Evolutionary conservation across 768 basidiomycete species (phyloP).

Genomic region (Lanmaoa pseudosensibilis): DNA sequence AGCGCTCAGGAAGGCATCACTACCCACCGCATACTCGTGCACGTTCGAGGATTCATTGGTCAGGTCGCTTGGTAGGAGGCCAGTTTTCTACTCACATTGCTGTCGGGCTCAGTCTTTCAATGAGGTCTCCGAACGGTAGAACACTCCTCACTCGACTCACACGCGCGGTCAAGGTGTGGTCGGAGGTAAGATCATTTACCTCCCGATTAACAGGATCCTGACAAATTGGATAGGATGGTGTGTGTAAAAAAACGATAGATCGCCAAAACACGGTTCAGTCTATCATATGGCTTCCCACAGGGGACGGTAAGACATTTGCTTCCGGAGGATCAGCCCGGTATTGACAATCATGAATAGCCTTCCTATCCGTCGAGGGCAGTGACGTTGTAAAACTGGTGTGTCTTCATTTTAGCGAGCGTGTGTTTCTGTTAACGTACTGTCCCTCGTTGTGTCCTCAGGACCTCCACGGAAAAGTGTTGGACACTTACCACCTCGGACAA

Average conservation of each 20-base stretch:
- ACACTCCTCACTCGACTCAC: slow-evolving; percentile 48
- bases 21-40: slow-evolving; percentile 49
- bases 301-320: slow-evolving; percentile 38
- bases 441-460: slow-evolving; percentile 33
- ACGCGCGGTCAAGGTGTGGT: slow-evolving; percentile 54
- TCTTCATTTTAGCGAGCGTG: slow-evolving; percentile 4
- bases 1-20: slow-evolving; percentile 40
- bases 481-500: slow-evolving; percentile 43
- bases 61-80: slow-evolving; percentile 50
- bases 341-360: slow-evolving; percentile 36
- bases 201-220: slow-evolving; percentile 1
- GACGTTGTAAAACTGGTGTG: slow-evolving; percentile 46
- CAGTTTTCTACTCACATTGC: neutral
- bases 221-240: slow-evolving; percentile 41
- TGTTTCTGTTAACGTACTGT: slow-evolving; percentile 17
- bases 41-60: slow-evolving; percentile 52
- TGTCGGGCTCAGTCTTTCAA: slow-evolving; percentile 9
- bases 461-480: slow-evolving; percentile 46
- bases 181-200: slow-evolving; percentile 36
- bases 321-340: slow-evolving; percentile 4
- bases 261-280: slow-evolving; percentile 47
- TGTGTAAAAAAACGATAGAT: slow-evolving; percentile 51
- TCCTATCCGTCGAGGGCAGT: slow-evolving; percentile 52
- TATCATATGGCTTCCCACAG: slow-evolving; percentile 52
- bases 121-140: slow-evolving; percentile 49